Evolutionary conservation across 2,329 filamentous ascomycete species (phyloP), one percentile per base, ranked within the genome.

Genomic region (Graphilbum fragrans): DNA sequence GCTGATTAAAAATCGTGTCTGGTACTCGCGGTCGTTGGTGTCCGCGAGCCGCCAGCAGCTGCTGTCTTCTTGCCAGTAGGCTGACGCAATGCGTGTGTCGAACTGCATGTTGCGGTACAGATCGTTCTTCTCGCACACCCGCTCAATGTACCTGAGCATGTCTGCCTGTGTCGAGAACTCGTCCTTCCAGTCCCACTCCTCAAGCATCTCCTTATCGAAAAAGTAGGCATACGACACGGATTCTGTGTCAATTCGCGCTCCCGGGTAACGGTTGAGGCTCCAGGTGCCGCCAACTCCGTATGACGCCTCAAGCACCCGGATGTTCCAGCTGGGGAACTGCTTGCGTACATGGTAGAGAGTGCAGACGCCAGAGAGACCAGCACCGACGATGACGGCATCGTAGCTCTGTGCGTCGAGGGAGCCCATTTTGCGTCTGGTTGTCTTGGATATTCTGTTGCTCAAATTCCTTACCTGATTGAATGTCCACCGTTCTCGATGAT

Each of bases 61-160:
- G 4, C 54, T 43, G 0, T 47, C 46, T 0, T 55, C 51, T 39
- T 67, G 52, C 49, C 64, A 72, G 3, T 55, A 48, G 0, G 66
- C 66, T 2, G 53, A 56, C 2, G 54, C 45, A 3, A 73, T 62
- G 5, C 57, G 55, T 6, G 60, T 61, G 34, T 66, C 54, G 52
- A 72, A 75, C 11, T 58, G 55, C n/a, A 58, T 61, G 35, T 69
- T 58, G 27, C 62, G 65, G 27, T 59, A 62, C 5, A 71, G 50
- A 17, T 63, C 55, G 38, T 65, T 54, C 7, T 61, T 60, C 17
- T 63, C 54, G 34, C 62, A 65, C 3, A 70, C 57, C 42, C 67
- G 63, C n/a, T 58, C 52, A 37, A 72, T 69, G 48, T 74, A 73
- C 5, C 43, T 47, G 16, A 59, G 58, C 2, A 71, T 47, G 42